Evolutionary conservation across 1,284 basidiomycete species (phyloP).

Genomic region (Apiotrichum sp.): DNA sequence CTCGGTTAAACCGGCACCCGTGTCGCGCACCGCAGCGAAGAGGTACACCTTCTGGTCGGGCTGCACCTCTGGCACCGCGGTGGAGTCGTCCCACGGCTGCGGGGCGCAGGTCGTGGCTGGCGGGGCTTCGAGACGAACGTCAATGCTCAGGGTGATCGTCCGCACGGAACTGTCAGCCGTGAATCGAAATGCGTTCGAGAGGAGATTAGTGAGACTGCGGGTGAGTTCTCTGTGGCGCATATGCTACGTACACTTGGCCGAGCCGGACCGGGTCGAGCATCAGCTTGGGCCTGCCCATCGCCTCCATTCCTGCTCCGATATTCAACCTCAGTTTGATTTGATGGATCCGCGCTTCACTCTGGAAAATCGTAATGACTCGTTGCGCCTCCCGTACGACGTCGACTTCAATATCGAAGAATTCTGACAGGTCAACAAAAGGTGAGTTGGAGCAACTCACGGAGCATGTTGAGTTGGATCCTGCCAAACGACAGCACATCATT

Average conservation of each 20-base stretch:
- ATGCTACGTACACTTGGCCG: constrained; percentile 16
- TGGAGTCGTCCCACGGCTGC: neutral
- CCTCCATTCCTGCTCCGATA: constrained; percentile 4
- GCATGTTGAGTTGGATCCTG: constrained; percentile 35
- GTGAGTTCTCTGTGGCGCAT: neutral
- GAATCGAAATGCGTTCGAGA: constrained; percentile 29
- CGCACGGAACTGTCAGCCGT: constrained; percentile 11
- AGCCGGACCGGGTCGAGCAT: constrained; percentile 27
- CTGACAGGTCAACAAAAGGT: neutral
- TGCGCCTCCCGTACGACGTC: constrained; percentile 27
- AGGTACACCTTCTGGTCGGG: constrained; percentile 14
- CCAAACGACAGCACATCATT: constrained; percentile 45
- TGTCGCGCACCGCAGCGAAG: constrained; percentile 20
- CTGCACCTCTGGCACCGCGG: neutral
- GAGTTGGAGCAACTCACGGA: neutral
- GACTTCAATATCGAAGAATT: constrained; percentile 26
- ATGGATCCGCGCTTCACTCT: constrained; percentile 39
- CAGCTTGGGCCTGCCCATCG: constrained; percentile 8
- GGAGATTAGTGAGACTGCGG: constrained; percentile 21
- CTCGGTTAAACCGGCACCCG: constrained; percentile 27
- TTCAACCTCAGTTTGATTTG: constrained; percentile 23
- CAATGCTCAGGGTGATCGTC: constrained; percentile 13
- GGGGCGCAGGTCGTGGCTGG: constrained; percentile 8
- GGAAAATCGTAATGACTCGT: constrained; percentile 32
- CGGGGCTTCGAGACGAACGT: constrained; percentile 19